Evolutionary conservation across 2,329 filamentous ascomycete species (phyloP).

Genomic region (Trichoderma sp.): DNA sequence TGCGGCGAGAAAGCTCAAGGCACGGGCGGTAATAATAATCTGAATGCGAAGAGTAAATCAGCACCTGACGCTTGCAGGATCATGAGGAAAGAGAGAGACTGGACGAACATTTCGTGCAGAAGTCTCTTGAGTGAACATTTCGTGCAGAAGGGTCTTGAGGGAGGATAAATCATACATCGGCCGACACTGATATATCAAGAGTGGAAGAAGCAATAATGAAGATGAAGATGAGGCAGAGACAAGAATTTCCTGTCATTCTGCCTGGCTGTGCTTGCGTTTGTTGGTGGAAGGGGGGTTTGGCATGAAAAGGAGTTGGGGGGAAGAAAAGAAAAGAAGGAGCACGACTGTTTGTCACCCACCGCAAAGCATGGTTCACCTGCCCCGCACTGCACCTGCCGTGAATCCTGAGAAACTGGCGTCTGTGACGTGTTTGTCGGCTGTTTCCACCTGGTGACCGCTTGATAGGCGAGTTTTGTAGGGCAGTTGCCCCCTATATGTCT

Average conservation of each 20-base stretch:
- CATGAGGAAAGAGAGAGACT: neutral
- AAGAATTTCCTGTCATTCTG: neutral
- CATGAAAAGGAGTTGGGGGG: neutral
- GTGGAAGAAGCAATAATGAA: neutral
- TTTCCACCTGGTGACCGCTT: neutral
- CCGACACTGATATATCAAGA: too few relatives aligned
- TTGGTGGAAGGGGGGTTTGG: neutral
- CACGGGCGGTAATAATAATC: neutral
- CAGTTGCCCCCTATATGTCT: slow-evolving; percentile 5
- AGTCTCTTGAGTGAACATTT: neutral
- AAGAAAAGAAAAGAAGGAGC: neutral
- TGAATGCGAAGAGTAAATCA: neutral
- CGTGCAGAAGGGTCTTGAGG: neutral
- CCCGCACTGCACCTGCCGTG: neutral
- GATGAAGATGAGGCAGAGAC: neutral
- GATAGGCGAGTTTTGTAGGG: neutral
- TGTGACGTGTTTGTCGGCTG: neutral
- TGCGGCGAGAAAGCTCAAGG: neutral
- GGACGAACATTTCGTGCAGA: neutral
- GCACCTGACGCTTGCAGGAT: neutral
- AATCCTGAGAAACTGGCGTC: neutral
- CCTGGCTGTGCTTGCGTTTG: neutral
- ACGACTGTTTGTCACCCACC: neutral
- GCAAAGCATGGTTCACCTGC: neutral
- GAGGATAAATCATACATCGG: neutral